Base-by-base conservation (phyloP, 805 yeast species). In the Starmerella davenportii region DNA sequence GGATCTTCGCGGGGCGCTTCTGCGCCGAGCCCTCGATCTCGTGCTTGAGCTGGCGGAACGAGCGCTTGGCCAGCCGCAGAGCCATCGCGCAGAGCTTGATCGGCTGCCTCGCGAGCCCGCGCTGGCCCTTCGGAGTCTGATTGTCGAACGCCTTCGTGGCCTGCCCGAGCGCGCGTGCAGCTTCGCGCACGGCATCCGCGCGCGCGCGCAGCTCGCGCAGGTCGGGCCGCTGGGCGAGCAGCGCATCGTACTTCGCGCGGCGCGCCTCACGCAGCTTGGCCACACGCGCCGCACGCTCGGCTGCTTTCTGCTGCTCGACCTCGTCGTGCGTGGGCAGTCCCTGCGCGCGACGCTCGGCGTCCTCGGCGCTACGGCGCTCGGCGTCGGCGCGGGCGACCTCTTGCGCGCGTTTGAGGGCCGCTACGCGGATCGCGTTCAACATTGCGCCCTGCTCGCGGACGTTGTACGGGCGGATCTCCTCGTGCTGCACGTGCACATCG, bases 381-480 rank as follows among this genome's bases (percentile, higher is more conserved):
- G 30, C 28, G 36, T 38, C 21, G 30, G 38, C 42, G 13, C 41
- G 38, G 33, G 21, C 38, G 25, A 17, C 3, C 27, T 28, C 39
- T 18, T 25, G 32, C 15, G 47, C 44, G 4, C 45, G 38, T 37
- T 30, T 36, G 18, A 45, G 37, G 14, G 47, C 42, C 19, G 31
- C 43, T 17, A 38, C 35, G 4, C 54, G 47, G 18, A 51, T 29
- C 46, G 71, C 74, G 50, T 74, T 76, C 48, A 81, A 63, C 40
- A 79, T 58, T 2, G 72, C 74, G 43, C 70, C 66, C 55, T 77
- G 78, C 51, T 77, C 79, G 50, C 79, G 71, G 18, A 81, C 72
- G 43, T 66, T 66, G 53, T 68, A 63, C 56, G 59, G 34, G 41
- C 63, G 48, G 68, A 81, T 58, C 42, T 61, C 58, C n/a, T 65